A percentile compares a stretch with the other conserved stretches of the same genome.
Evolutionary conservation across 768 basidiomycete species (phyloP).

Genomic region (Panaeolus papilionaceus): DNA sequence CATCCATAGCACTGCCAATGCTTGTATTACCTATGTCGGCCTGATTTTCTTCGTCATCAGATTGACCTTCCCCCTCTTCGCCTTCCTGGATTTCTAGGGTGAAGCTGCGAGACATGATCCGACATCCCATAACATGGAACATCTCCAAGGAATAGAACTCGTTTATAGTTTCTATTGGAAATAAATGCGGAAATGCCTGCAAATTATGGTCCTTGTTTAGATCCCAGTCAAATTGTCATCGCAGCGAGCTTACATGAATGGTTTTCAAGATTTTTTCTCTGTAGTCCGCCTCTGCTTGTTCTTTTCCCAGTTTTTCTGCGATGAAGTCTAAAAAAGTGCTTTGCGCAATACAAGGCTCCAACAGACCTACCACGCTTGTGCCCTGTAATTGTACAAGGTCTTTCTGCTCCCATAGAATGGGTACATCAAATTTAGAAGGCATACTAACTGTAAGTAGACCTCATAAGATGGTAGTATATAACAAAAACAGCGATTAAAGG

Average conservation of each 20-base stretch:
- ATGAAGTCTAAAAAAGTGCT: slow-evolving; percentile 1
- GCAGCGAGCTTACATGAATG: slow-evolving; percentile 58
- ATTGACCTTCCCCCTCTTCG: slow-evolving; percentile 40
- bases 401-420: slow-evolving; percentile 90
- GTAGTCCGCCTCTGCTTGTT: slow-evolving; percentile 81
- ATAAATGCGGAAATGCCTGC: slow-evolving; percentile 78
- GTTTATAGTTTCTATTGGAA: slow-evolving; percentile 53
- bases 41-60: slow-evolving; percentile 30
- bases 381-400: slow-evolving; percentile 81
- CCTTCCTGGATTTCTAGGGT: slow-evolving; percentile 68
- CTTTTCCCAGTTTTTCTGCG: slow-evolving; percentile 85
- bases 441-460: slow-evolving; percentile 55
- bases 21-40: slow-evolving; percentile 36
- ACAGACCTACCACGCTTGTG: slow-evolving; percentile 86
- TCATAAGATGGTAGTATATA: slow-evolving; percentile 3
- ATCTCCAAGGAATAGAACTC: slow-evolving; percentile 68
- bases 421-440: slow-evolving; percentile 80
- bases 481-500: background rate
- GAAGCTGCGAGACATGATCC: slow-evolving; percentile 93
- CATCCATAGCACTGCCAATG: slow-evolving; percentile 48
- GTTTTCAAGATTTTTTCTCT: slow-evolving; percentile 69
- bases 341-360: slow-evolving; percentile 16
- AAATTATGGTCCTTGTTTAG: slow-evolving; percentile 3
- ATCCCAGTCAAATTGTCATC: background rate
- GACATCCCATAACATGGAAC: slow-evolving; percentile 90